Conservation (phyloP, 2,329 filamentous ascomycete species). For the Colletotrichum brevisporum region DNA sequence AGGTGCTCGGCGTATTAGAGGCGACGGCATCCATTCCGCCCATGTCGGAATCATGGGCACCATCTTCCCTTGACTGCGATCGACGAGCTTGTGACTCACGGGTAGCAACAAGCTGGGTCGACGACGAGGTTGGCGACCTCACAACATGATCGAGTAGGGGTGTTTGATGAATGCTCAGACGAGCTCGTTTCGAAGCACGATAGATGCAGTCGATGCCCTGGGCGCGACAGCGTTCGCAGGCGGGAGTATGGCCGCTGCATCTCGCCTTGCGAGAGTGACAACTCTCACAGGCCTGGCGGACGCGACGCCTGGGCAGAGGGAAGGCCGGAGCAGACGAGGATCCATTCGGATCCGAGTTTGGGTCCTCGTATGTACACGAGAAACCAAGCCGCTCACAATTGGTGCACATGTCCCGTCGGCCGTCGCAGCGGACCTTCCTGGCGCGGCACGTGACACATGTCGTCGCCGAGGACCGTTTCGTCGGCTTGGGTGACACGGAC, state of each 20-base stretch:
- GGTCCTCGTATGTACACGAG: constrained; percentile 69
- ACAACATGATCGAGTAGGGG: constrained; percentile 22
- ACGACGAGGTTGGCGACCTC: constrained; percentile 32
- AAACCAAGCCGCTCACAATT: constrained; percentile 73
- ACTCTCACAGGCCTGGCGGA: constrained; percentile 69
- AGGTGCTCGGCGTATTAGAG: constrained; percentile 51
- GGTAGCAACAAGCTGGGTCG: constrained; percentile 8
- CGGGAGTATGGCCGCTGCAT: constrained; percentile 70
- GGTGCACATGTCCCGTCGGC: constrained; percentile 66
- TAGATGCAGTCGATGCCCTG: constrained; percentile 71
- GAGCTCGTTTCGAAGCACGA: constrained; percentile 60
- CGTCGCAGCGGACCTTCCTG: constrained; percentile 72
- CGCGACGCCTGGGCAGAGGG: constrained; percentile 65
- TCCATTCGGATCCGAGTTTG: constrained; percentile 57
- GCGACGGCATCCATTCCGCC: constrained; percentile 48
- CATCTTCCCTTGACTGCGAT: constrained; percentile 34
- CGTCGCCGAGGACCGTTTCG: constrained; percentile 60
- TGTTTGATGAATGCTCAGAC: constrained; percentile 31
- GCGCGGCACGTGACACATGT: constrained; percentile 69
- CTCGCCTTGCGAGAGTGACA: constrained; percentile 72
- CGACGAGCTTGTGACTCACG: constrained; percentile 29
- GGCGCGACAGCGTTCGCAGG: constrained; percentile 65
- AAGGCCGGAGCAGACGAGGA: constrained; percentile 47
- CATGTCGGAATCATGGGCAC: constrained; percentile 32
- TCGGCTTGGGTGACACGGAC: constrained; percentile 40